Evolutionary conservation across 75 land plant species (phyloP), one percentile per base, ranked within the genome.

Genomic region (Pseudotsuga menziesii): DNA sequence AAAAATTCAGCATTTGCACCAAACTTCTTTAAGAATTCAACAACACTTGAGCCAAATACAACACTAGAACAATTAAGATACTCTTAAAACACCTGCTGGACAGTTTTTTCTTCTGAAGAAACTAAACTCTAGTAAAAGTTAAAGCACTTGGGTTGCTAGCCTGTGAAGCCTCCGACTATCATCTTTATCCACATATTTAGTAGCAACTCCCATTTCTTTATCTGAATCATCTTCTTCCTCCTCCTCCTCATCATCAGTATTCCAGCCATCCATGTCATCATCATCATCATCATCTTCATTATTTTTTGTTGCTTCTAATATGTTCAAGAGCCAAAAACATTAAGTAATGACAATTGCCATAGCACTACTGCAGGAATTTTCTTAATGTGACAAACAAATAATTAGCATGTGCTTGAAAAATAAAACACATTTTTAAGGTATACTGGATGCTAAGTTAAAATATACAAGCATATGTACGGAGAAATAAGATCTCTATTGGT

Each of bases 151-250:
- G 35, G 91, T 89, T 29, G 93, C 99, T 61, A 97, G 80, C 57
- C 87, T 92, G 56, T 88, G 90, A 75, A 94, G 88, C 75, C 74
- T 90, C 56, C 85, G 78, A 77, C 86, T 89, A 56, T 89, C 88
- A n/a, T 82, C 92, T 82, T 92, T 98, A 85, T 94, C 99, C 11
- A 86, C 92, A 75, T 93, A 98, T 39, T 94, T 98, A 56, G 80
- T 91, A 78, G 91, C 99, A 76, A 77, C 84, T 26, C 91, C 99
- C 83, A 94, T 86, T 75, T 91, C 98, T 58, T 92, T 87, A 57
- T 97, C 98, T 81, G 87, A 90, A 11, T 89, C 96, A 77, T 92
- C 92, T 44, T 80, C 91, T 58, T n/a, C n/a, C n/a, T 88, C 90
- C 20, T 87, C 90, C 26, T 86, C 89, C 55, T 91, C 97, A 11